phyloP scores from a whole-genome alignment of 129 eudicot species.

The Sambucus nigra region DNA sequence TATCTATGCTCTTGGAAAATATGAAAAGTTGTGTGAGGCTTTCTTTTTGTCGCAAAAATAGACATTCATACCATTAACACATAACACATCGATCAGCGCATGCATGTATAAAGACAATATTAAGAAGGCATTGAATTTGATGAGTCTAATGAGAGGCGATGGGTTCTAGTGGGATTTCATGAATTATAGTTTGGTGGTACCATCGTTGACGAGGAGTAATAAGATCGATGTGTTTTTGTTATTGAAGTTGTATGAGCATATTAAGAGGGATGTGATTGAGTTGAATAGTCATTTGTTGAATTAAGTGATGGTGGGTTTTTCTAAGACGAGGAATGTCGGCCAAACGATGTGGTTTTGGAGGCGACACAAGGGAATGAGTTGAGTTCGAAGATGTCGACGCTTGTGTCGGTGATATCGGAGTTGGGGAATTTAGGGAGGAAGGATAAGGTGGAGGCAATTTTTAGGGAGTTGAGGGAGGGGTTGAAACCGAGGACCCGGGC shows the following conservation, averaged over 20 bases:
- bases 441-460: conserved; percentile 87
- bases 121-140: conserved; percentile 67
- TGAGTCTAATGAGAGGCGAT: conserved; percentile 68
- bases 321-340: conserved; percentile 55
- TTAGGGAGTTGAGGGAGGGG: conserved; percentile 82
- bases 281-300: conserved; percentile 67
- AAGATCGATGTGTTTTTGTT: conserved; percentile 39
- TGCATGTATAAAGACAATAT: conserved; percentile 78
- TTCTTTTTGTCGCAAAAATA: conserved; percentile 76
- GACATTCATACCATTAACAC: conserved; percentile 68
- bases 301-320: conserved; percentile 63
- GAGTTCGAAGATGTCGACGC: conserved; percentile 61
- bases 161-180: conserved; percentile 68
- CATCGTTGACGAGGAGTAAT: conserved; percentile 46
- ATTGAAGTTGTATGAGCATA: conserved; percentile 50
- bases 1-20: conserved; percentile 58
- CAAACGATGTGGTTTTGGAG: conserved; percentile 55
- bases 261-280: conserved; percentile 59
- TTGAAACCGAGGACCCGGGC: conserved; percentile 86
- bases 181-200: conserved; percentile 70
- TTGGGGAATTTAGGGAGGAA: conserved; percentile 70
- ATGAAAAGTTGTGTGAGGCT: conserved; percentile 80
- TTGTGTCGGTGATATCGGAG: conserved; percentile 52
- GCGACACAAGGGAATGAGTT: conserved; percentile 75
- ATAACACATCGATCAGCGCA: conserved; percentile 76